Conservation (phyloP, 169 alveolate species). For the Cryptosporidium meleagridis region DNA sequence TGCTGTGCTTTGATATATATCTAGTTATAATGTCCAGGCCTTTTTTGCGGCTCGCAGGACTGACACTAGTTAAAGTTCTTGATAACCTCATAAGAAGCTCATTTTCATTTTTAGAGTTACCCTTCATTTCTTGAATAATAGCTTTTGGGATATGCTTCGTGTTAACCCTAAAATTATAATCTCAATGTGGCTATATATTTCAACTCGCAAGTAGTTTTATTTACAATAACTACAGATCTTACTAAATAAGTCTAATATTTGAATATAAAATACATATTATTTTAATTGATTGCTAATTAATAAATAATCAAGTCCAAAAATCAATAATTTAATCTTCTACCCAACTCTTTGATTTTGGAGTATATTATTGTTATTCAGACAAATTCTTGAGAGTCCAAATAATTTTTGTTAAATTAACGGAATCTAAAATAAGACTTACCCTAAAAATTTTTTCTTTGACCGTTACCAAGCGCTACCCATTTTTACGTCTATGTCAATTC, state of each 20-base stretch:
- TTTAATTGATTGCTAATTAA: not conserved
- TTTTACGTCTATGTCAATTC: not conserved
- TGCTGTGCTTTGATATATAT: slow-evolving; percentile 35
- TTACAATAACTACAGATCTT: not conserved
- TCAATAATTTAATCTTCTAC: not conserved
- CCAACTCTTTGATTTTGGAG: not conserved
- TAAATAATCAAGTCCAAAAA: not conserved
- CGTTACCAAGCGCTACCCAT: not conserved
- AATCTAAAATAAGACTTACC: not conserved
- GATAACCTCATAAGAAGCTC: slow-evolving; percentile 37
- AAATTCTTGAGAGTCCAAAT: not conserved
- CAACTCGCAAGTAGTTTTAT: not conserved
- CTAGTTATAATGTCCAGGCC: slow-evolving; percentile 39
- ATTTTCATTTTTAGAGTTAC: slow-evolving; percentile 11
- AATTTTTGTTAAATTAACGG: not conserved
- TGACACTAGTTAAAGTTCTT: slow-evolving; percentile 38
- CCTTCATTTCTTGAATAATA: not conserved
- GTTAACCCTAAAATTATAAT: not conserved
- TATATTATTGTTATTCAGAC: not conserved
- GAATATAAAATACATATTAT: not conserved
- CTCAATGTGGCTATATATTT: not conserved
- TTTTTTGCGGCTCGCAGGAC: slow-evolving; percentile 35
- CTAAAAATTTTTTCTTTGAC: not conserved
- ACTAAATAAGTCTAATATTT: not conserved
- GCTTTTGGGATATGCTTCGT: not conserved